Evolutionary conservation across 768 basidiomycete species (phyloP).

Genomic region (Xerocomus brunneocitrinus): DNA sequence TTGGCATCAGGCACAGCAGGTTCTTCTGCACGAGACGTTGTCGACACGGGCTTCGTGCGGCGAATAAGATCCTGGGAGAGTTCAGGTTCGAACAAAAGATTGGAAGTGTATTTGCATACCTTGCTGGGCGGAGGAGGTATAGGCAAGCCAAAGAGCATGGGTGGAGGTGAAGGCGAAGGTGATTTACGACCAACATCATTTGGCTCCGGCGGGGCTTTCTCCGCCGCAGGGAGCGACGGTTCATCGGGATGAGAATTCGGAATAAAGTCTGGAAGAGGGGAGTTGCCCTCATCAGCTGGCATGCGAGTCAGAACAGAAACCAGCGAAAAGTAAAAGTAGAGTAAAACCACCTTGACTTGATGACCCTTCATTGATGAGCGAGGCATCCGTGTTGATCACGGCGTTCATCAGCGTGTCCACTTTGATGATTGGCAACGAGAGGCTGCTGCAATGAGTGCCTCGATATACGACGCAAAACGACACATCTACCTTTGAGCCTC

Average conservation of each 20-base stretch:
- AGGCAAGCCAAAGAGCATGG: slow-evolving; percentile 13
- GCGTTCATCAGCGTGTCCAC: slow-evolving; percentile 51
- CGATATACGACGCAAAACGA: neutral
- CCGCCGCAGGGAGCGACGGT: slow-evolving; percentile 34
- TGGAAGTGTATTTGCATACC: neutral
- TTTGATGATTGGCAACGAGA: slow-evolving; percentile 40
- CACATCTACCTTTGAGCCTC: slow-evolving; percentile 47
- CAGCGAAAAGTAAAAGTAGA: neutral
- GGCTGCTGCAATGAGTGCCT: slow-evolving; percentile 26
- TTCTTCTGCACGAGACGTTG: slow-evolving; percentile 4
- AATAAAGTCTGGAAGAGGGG: slow-evolving; percentile 45
- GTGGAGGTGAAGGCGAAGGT: slow-evolving; percentile 18
- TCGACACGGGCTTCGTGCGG: slow-evolving; percentile 17
- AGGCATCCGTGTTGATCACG: slow-evolving; percentile 35
- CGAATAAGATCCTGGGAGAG: slow-evolving; percentile 21
- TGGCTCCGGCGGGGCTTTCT: slow-evolving; percentile 15
- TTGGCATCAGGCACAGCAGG: slow-evolving; percentile 3
- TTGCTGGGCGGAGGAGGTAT: slow-evolving; percentile 25
- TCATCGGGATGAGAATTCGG: slow-evolving; percentile 53
- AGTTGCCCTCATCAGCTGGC: slow-evolving; percentile 19
- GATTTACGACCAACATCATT: slow-evolving; percentile 5
- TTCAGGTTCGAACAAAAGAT: neutral
- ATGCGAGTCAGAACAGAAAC: neutral
- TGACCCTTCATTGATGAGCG: slow-evolving; percentile 26
- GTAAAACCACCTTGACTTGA: slow-evolving; percentile 17